phyloP scores from a whole-genome alignment of 495 filamentous ascomycete species.

The Aspergillus sparsus region DNA sequence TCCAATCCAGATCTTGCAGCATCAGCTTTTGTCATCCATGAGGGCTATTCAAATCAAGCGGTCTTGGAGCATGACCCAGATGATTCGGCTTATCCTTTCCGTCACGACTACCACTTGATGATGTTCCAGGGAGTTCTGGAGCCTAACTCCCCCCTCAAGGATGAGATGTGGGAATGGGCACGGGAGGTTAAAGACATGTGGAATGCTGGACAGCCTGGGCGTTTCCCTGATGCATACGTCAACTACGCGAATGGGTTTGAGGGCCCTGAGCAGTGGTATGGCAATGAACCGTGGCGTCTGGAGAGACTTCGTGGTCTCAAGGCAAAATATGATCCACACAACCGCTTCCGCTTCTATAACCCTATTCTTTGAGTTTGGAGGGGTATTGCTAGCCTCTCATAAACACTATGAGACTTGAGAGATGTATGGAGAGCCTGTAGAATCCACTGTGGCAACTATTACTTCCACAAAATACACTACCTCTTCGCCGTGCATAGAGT shows the following conservation, averaged over 20 bases:
- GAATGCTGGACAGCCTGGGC: conserved; percentile 13
- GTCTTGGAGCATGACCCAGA: neutral
- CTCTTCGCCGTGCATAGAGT: too few species aligned
- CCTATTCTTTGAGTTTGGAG: too few species aligned
- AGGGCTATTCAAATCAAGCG: conserved; percentile 6
- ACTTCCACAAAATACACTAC: too few species aligned
- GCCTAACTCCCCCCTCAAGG: too few species aligned
- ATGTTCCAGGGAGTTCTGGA: too few species aligned
- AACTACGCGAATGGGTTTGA: conserved; percentile 18
- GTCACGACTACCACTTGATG: too few species aligned
- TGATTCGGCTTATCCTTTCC: conserved; percentile 1
- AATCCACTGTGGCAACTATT: too few species aligned
- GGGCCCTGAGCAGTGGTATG: conserved; percentile 8
- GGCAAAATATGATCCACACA: conserved; percentile 15
- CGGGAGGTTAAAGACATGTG: conserved; percentile 3
- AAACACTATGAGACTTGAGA: too few species aligned
- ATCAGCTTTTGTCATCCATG: neutral
- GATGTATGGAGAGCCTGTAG: too few species aligned
- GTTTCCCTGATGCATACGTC: conserved; percentile 4
- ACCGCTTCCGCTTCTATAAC: conserved; percentile 15
- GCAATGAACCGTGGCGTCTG: conserved; percentile 16
- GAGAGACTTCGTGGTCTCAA: conserved; percentile 7
- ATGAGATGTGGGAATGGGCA: too few species aligned
- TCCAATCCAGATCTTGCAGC: too few species aligned
- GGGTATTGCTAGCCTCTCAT: too few species aligned